These are phyloP conservation scores for Fusarium foetens DNA, from an alignment of 2,329 filamentous ascomycete species.

Conservation along the genomic window DNA sequence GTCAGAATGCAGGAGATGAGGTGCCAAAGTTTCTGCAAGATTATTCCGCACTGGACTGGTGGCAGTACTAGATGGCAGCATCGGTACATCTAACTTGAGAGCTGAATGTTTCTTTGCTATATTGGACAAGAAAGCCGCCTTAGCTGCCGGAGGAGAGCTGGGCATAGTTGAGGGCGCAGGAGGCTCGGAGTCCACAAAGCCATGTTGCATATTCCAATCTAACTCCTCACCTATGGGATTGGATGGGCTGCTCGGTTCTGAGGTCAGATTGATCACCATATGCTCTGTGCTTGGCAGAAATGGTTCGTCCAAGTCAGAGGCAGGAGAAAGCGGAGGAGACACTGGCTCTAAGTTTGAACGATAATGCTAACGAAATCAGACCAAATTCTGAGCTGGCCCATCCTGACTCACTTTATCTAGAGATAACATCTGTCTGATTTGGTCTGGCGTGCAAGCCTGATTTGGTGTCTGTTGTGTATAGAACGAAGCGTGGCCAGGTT, in stretches of 20 bases:
- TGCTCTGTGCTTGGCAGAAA: slow-evolving; percentile 37
- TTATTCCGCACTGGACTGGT: not conserved
- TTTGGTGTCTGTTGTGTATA: not conserved
- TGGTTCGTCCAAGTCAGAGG: slow-evolving; percentile 21
- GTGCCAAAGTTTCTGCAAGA: not conserved
- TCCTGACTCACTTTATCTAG: slow-evolving; percentile 6
- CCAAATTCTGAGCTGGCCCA: not conserved
- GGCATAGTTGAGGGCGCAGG: slow-evolving; percentile 10
- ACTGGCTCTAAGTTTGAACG: slow-evolving; percentile 28
- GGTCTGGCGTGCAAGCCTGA: not conserved
- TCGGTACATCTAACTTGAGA: slow-evolving; percentile 41
- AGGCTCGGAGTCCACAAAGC: slow-evolving; percentile 37
- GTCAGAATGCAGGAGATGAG: not conserved
- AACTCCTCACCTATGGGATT: not conserved
- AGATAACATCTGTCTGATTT: slow-evolving; percentile 9
- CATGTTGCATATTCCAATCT: slow-evolving; percentile 11
- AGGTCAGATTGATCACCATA: slow-evolving; percentile 44
- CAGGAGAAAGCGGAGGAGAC: slow-evolving; percentile 46
- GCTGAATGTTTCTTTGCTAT: not conserved
- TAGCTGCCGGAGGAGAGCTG: slow-evolving; percentile 22
- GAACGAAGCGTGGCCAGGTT: not conserved
- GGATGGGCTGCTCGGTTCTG: slow-evolving; percentile 46
- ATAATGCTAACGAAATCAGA: slow-evolving; percentile 8
- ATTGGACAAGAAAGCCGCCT: not conserved
- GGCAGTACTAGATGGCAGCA: slow-evolving; percentile 33